Base-by-base conservation (phyloP, 441 rosid genomes). In the Bruguiera hainesii region DNA sequence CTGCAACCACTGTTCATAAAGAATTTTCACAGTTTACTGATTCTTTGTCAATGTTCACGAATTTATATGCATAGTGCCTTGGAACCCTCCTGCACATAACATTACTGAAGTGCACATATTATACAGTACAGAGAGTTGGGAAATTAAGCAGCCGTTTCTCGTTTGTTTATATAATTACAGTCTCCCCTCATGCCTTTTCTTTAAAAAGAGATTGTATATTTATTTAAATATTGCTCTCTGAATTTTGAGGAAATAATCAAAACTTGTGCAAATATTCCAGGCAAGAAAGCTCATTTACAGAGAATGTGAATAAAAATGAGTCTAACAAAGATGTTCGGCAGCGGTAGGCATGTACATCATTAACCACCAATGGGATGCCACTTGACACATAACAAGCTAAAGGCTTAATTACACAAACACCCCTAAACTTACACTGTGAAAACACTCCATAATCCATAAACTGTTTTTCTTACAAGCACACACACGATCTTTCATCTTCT, bases 71-170 rank as follows among this genome's bases (percentile, higher is more conserved):
- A 6, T 10, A 67, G 29, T 19, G 75, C 73, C 79, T 77, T 78
- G 50, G 76, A 71, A 72, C 80, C 80, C 64, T 62, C 81, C 89
- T 85, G 87, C 67, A 64, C 15, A 16, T 9, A 56, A 3, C 58
- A 53, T 21, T 7, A 53, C 6, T 21, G 48, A 11, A 13, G 48
- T 21, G 29, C 6, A 15, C 13, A 21, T 10, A 21, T 21, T n/a
- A 25, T 7, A 23, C 23, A 21, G 28, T 7, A 53, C 16, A 20
- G 58, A 23, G 18, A 53, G 2, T 3, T 21, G 16, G 48, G 18
- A 21, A 53, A 53, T 23, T 53, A 23, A 3, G 10, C 28, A 23
- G 16, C 6, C 29, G 23, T 53, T 53, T 10, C 29, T 53, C 0
- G 25, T 53, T 21, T 21, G 15, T 21, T 52, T 20, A 20, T 20